These are phyloP conservation scores for Phaeoacremonium minimum DNA, from an alignment of 2,329 filamentous ascomycete genomes.

Conservation along the genomic window DNA sequence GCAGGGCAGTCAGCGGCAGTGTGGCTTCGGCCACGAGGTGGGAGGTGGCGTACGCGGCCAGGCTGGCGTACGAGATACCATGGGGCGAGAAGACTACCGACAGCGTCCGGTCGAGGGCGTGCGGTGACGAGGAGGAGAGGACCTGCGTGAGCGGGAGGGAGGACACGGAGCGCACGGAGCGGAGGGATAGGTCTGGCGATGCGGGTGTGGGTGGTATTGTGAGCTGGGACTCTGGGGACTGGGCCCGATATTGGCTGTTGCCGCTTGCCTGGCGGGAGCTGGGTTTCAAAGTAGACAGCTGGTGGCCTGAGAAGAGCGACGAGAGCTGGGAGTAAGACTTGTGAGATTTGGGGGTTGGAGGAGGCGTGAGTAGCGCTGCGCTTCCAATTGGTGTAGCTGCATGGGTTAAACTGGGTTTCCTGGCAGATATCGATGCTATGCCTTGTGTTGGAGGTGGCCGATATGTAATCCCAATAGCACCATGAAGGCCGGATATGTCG, in stretches of 20 bases:
- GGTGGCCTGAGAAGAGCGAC: too few species aligned
- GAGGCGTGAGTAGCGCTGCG: too few species aligned
- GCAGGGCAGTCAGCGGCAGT: slow-evolving; percentile 57
- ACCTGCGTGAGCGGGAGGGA: slow-evolving; percentile 22
- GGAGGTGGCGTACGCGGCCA: slow-evolving; percentile 51
- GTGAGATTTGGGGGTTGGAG: too few species aligned
- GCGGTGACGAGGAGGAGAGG: slow-evolving; percentile 8
- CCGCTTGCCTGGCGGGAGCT: too few species aligned
- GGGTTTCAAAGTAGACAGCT: too few species aligned
- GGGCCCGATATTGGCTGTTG: too few species aligned
- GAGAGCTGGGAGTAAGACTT: too few species aligned
- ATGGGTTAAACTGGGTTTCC: too few species aligned
- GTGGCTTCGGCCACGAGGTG: slow-evolving; percentile 53
- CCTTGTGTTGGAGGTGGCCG: too few species aligned
- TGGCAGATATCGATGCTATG: too few species aligned
- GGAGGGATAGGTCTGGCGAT: slow-evolving; percentile 24
- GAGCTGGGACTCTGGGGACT: slow-evolving; percentile 6
- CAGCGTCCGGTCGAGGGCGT: slow-evolving; percentile 38
- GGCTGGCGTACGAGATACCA: slow-evolving; percentile 48
- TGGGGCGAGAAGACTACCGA: slow-evolving; percentile 64
- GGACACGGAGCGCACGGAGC: slow-evolving; percentile 27
- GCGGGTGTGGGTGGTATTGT: slow-evolving; percentile 25
- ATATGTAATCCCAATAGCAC: slow-evolving; percentile 70
- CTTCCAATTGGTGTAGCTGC: too few species aligned
- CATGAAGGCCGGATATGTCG: slow-evolving; percentile 58